Evolutionary conservation across 169 alveolate species (phyloP).

Genomic region (Babesia ovata): DNA sequence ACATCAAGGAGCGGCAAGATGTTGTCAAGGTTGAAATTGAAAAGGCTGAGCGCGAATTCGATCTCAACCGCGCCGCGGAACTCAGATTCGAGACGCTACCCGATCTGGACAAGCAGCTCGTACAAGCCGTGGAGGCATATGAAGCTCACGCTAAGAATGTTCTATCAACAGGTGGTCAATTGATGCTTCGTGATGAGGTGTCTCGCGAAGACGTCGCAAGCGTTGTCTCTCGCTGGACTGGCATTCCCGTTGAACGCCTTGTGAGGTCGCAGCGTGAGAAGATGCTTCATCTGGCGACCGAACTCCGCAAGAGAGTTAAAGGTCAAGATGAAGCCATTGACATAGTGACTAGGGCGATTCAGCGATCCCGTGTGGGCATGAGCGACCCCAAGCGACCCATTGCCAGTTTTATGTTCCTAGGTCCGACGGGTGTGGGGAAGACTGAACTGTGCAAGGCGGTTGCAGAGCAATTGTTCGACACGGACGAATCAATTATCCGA

Average conservation of each 20-base stretch:
- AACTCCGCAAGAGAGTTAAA: conserved; percentile 77
- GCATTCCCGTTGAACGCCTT: conserved; percentile 83
- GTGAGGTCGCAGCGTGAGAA: conserved; percentile 83
- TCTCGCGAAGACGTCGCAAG: conserved; percentile 84
- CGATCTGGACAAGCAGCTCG: conserved; percentile 79
- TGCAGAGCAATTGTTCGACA: conserved; percentile 87
- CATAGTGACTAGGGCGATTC: conserved; percentile 82
- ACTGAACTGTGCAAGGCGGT: conserved; percentile 89
- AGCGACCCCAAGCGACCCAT: conserved; percentile 88
- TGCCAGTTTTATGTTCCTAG: conserved; percentile 88
- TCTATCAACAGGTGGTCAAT: conserved; percentile 61
- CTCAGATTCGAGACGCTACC: conserved; percentile 86
- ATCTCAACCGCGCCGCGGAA: conserved; percentile 87
- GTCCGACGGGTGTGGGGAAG: conserved; percentile 91
- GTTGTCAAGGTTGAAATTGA: conserved; percentile 83
- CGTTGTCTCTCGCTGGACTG: conserved; percentile 87
- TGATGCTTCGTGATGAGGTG: conserved; percentile 81
- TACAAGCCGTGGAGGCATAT: conserved; percentile 69
- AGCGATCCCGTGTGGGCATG: conserved; percentile 88
- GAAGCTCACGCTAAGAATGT: conserved; percentile 71
- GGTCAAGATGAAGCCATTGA: conserved; percentile 85
- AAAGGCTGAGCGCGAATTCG: conserved; percentile 82
- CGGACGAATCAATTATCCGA: conserved; percentile 82
- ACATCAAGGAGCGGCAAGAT: conserved; percentile 79
- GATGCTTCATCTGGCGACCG: conserved; percentile 77